A percentile compares a stretch with the other conserved stretches of the same genome.
Conservation (phyloP, 1,284 basidiomycete species). For the Abortiporus biennis region DNA sequence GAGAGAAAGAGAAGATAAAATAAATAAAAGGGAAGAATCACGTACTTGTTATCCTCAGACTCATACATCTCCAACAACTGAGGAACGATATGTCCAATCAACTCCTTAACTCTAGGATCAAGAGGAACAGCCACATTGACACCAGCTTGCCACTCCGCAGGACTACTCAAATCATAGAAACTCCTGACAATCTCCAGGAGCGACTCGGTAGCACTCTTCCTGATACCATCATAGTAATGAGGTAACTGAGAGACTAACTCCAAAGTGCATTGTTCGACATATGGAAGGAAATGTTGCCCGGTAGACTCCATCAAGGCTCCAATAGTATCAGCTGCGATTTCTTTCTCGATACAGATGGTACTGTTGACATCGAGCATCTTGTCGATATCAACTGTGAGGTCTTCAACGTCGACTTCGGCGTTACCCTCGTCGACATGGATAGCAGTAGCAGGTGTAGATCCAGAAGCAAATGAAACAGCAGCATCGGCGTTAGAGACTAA, state of each 20-base stretch:
- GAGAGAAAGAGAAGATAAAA: slow-evolving; percentile 5
- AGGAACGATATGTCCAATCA: slow-evolving; percentile 74
- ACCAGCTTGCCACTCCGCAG: slow-evolving; percentile 81
- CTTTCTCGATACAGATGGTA: slow-evolving; percentile 98
- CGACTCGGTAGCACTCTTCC: slow-evolving; percentile 89
- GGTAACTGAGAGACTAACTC: slow-evolving; percentile 81
- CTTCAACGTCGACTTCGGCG: slow-evolving; percentile 74
- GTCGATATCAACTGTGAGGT: slow-evolving; percentile 78
- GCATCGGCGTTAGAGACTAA: slow-evolving; percentile 44
- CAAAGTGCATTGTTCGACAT: slow-evolving; percentile 73
- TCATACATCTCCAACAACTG: slow-evolving; percentile 87
- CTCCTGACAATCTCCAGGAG: slow-evolving; percentile 89
- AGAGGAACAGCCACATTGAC: slow-evolving; percentile 57
- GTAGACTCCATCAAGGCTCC: slow-evolving; percentile 88
- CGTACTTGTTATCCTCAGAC: slow-evolving; percentile 97
- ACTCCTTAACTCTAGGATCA: slow-evolving; percentile 74
- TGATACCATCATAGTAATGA: slow-evolving; percentile 98
- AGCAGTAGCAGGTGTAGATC: slow-evolving; percentile 63
- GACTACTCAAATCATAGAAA: slow-evolving; percentile 86
- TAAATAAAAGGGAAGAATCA: slow-evolving; percentile 22
- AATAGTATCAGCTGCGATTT: slow-evolving; percentile 96
- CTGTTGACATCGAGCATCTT: slow-evolving; percentile 90
- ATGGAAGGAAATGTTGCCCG: slow-evolving; percentile 85
- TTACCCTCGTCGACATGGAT: slow-evolving; percentile 58
- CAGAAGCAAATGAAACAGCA: slow-evolving; percentile 61